A percentile compares a stretch with the other conserved stretches of the same genome.
These are phyloP conservation scores for Penicillium fimorum DNA, from an alignment of 495 filamentous ascomycete genomes.

Conservation along the genomic window DNA sequence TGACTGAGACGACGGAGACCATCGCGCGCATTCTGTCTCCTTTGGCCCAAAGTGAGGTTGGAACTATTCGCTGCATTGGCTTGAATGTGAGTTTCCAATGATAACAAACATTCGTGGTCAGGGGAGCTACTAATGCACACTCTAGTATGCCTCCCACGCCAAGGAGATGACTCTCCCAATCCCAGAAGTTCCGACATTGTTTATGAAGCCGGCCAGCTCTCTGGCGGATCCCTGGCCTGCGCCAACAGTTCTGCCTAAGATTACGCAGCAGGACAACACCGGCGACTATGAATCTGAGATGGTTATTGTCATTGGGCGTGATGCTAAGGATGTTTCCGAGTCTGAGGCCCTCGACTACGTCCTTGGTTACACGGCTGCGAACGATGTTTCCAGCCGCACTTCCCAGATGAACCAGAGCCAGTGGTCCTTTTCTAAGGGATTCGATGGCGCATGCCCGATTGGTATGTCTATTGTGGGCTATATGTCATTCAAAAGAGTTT, in stretches of 20 bases:
- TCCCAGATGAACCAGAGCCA: conserved; percentile 78
- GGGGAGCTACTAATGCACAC: neutral
- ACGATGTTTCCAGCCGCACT: conserved; percentile 78
- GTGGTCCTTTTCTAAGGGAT: conserved; percentile 81
- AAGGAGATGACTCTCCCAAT: conserved; percentile 70
- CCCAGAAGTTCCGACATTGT: conserved; percentile 72
- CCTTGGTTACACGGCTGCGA: conserved; percentile 75
- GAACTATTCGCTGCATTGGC: conserved; percentile 66
- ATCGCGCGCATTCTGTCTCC: conserved; percentile 57
- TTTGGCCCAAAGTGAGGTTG: conserved; percentile 44
- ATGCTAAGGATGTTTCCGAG: conserved; percentile 66
- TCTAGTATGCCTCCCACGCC: conserved; percentile 70
- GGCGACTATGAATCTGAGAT: conserved; percentile 86
- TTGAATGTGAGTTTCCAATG: conserved; percentile 54
- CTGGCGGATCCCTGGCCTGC: conserved; percentile 67
- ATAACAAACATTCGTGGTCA: neutral
- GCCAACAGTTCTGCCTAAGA: conserved; percentile 61
- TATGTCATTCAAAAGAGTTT: neutral
- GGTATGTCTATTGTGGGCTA: conserved; percentile 38
- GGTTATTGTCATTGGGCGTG: conserved; percentile 70
- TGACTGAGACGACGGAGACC: conserved; percentile 47
- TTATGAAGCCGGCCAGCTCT: conserved; percentile 75
- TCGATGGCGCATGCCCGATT: conserved; percentile 76
- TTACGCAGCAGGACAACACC: conserved; percentile 52
- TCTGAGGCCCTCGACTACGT: conserved; percentile 70